A percentile compares a stretch with the other conserved stretches of the same genome.
These are phyloP conservation scores for Leishmania gerbilli DNA, from an alignment of 208 protist species.

Conservation along the genomic window DNA sequence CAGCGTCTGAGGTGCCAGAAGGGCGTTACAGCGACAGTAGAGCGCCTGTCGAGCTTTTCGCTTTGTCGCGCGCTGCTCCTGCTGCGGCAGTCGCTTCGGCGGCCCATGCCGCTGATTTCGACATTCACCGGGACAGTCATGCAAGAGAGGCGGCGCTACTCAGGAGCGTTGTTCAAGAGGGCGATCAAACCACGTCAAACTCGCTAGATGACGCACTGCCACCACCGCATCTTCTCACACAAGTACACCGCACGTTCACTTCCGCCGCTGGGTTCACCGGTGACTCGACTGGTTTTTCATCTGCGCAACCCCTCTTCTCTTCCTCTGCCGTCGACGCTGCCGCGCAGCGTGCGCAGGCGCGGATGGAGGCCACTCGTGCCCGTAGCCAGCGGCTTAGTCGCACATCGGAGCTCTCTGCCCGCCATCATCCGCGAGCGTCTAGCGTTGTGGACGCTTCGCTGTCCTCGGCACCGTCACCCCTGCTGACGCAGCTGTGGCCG, in stretches of 20 bases:
- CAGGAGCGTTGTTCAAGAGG: background rate
- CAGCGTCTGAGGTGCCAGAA: background rate
- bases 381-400: background rate
- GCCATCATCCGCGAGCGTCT: background rate
- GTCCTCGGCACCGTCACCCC: background rate
- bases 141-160: background rate
- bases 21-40: background rate
- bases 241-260: background rate
- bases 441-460: background rate
- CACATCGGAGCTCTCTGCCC: background rate
- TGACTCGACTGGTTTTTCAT: background rate
- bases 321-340: background rate
- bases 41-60: background rate
- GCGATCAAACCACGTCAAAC: background rate
- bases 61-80: background rate
- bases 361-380: background rate
- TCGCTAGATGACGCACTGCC: background rate
- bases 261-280: background rate
- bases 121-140: background rate
- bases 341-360: background rate
- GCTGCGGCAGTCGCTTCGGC: background rate
- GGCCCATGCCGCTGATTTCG: background rate
- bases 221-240: background rate
- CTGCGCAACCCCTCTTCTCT: background rate
- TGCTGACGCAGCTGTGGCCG: background rate